Base-by-base conservation (phyloP, 495 filamentous ascomycete species). In the Penicillium turbatum region DNA sequence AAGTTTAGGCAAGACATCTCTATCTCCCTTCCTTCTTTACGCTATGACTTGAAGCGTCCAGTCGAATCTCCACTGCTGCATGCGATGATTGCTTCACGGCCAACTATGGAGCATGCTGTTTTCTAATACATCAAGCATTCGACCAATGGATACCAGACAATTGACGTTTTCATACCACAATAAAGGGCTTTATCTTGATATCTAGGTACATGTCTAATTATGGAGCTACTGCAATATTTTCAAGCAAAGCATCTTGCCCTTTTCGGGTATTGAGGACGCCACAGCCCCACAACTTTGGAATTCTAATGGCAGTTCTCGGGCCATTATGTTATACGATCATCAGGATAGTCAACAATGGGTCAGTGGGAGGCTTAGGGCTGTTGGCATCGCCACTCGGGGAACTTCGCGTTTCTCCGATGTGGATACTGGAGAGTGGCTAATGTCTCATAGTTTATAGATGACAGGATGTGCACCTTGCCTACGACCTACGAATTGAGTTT, bases 301-400 rank as follows among this genome's bases (percentile, higher is more conserved):
- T 26, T 37, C 9, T 37, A 15, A 2, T 24, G 4, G 21, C 21
- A 2, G 21, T 24, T 24, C 21, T 24, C 21, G 21, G 21, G 21
- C 21, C 21, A 24, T 24, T 4, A 24, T 24, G 21, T 24, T 24
- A 24, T 24, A 24, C n/a, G n/a, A n/a, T n/a, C n/a, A n/a, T n/a
- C n/a, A n/a, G n/a, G n/a, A n/a, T n/a, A n/a, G n/a, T n/a, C n/a
- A n/a, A n/a, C n/a, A n/a, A n/a, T n/a, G n/a, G n/a, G n/a, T n/a
- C n/a, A n/a, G n/a, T n/a, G n/a, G n/a, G n/a, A n/a, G n/a, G n/a
- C n/a, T n/a, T n/a, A n/a, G n/a, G 21, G 21, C 21, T 24, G n/a
- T 37, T 16, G n/a, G n/a, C 39, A 7, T 63, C 44, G 61, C 59
- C 61, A 64, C 61, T 51, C 30, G 57, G 58, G 52, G 45, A 55